phyloP scores from a whole-genome alignment of 495 filamentous ascomycete genomes.

The Tetracladium setigerum region DNA sequence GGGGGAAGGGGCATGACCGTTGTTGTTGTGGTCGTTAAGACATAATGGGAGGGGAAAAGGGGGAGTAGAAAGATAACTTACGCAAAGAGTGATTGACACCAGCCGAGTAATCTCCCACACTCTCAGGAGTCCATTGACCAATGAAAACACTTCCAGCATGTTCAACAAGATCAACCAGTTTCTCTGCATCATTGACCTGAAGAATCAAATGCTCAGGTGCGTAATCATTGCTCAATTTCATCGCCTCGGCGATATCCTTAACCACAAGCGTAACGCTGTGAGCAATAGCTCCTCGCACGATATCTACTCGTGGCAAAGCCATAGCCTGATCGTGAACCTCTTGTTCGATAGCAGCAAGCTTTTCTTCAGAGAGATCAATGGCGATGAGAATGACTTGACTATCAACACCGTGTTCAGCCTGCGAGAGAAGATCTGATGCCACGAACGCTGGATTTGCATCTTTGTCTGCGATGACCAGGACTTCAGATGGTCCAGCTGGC shows the following conservation, averaged over 20 bases:
- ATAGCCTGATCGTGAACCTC: conserved; percentile 87
- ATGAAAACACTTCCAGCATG: conserved; percentile 96
- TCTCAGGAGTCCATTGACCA: conserved; percentile 92
- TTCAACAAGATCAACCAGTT: conserved; percentile 68
- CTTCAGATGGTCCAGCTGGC: conserved; percentile 95
- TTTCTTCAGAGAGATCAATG: conserved; percentile 62
- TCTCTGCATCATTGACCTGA: conserved; percentile 68
- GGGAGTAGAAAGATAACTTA: conserved; percentile 42
- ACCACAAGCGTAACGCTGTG: conserved; percentile 90
- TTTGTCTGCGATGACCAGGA: conserved; percentile 91
- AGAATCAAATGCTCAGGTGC: conserved; percentile 97
- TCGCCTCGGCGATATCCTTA: conserved; percentile 70
- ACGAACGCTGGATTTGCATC: conserved; percentile 89
- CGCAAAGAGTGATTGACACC: conserved; percentile 95
- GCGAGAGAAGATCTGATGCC: conserved; percentile 85
- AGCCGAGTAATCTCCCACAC: conserved; percentile 94
- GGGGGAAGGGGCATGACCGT: not conserved
- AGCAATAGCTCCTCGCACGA: conserved; percentile 82
- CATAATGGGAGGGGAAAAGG: not conserved
- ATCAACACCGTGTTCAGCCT: conserved; percentile 94
- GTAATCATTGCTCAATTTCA: conserved; percentile 84
- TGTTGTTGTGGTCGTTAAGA: not conserved
- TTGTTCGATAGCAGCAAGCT: conserved; percentile 76
- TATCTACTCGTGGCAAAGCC: conserved; percentile 80
- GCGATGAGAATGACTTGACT: conserved; percentile 92